Conservation (phyloP, 805 yeast genomes). For the Candida pseudofarinosa region DNA sequence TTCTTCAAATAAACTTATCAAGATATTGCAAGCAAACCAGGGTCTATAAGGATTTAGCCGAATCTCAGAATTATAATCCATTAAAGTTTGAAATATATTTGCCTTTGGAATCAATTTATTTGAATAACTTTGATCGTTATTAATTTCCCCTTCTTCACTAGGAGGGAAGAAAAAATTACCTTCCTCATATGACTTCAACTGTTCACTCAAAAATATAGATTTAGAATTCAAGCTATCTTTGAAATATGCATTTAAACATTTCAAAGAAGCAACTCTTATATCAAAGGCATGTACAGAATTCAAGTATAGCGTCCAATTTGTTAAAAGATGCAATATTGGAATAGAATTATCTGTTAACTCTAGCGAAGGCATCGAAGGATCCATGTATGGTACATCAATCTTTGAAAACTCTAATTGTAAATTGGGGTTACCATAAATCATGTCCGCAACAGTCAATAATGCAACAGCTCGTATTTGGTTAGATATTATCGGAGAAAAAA, state of each 20-base stretch:
- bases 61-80: slow-evolving; percentile 63
- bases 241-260: slow-evolving; percentile 65
- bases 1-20: slow-evolving; percentile 60
- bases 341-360: slow-evolving; percentile 36
- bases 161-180: slow-evolving; percentile 5
- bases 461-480: slow-evolving; percentile 64
- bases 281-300: slow-evolving; percentile 86
- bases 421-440: slow-evolving; percentile 61
- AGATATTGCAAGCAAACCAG: slow-evolving; percentile 75
- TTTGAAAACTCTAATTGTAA: slow-evolving; percentile 70
- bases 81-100: slow-evolving; percentile 65
- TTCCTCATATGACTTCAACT: slow-evolving; percentile 41
- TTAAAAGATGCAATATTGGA: slow-evolving; percentile 69
- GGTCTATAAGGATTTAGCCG: slow-evolving; percentile 79
- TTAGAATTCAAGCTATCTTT: slow-evolving; percentile 60
- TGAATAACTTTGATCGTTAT: neutral
- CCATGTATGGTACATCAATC: slow-evolving; percentile 90
- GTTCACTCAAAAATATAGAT: slow-evolving; percentile 60
- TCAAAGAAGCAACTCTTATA: slow-evolving; percentile 67
- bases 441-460: slow-evolving; percentile 69
- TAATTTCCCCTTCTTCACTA: slow-evolving; percentile 2
- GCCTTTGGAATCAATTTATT: slow-evolving; percentile 20
- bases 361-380: slow-evolving; percentile 57
- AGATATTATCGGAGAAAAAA: slow-evolving; percentile 64
- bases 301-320: slow-evolving; percentile 77